Base-by-base conservation (phyloP, 2,329 filamentous ascomycete species). In the Trichoderma cornu-damae region DNA sequence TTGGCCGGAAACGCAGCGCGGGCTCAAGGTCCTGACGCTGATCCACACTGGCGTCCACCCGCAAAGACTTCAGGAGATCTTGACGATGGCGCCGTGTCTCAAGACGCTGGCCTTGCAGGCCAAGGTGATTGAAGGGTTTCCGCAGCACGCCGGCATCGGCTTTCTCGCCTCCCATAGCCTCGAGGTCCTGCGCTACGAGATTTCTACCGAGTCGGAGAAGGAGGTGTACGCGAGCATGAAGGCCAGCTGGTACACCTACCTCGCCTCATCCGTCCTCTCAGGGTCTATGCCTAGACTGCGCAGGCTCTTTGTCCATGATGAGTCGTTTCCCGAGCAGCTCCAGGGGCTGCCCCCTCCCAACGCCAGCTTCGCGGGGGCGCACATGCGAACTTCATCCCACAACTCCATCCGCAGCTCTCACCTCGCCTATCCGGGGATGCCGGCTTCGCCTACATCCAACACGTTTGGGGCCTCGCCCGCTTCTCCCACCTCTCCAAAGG, bases 221-320 rank as follows among this genome's bases (percentile, higher is more conserved):
- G 82, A 84, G 20, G 78, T 85, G 9, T 87, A 83, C 60, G 73
- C 77, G 7, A 77, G 72, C 60, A 74, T 80, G 22, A 80, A 80
- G 0, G 72, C 76, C 8, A 80, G 80, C 16, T 95, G 96, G 74
- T 96, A 96, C 72, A 82, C 84, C 60, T 96, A 96, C 71, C 82
- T 97, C 18, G 86, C 90, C 24, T 82, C 82, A n/a, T 96, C 90
- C 0, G 82, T 97, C 30, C 83, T 94, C 60, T 81, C 84, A 14
- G 87, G 87, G 61, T 82, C 84, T 6, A 79, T 97, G 6, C 90
- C 91, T 1, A 82, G 80, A 34, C 79, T 97, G 7, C 80, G 80
- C 34, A 82, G 86, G 20, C 81, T 97, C 6, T 96, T 95, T 69
- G 93, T 96, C 16, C 87, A 90, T 50, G 91, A 96, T 66, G 83